Evolutionary conservation across 2,329 filamentous ascomycete species (phyloP), one percentile per base, ranked within the genome.

Genomic region (Fusarium sp.): DNA sequence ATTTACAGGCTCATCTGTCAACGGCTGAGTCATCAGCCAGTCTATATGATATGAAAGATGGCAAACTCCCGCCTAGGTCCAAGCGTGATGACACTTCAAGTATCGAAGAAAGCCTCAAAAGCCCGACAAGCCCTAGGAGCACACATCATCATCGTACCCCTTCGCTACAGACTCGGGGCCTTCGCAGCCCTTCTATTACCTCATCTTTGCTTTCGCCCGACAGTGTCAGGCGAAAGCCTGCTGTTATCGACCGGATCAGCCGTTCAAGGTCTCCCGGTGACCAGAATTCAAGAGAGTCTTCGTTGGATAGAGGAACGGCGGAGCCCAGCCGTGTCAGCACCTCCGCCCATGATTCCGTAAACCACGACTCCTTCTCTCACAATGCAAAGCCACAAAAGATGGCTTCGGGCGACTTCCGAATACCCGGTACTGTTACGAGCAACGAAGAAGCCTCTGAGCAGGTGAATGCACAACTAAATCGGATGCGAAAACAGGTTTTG

Each of bases 401-500:
- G 73, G 78, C 80, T 50, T 83, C 84, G 2, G 82, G 85, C 21
- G 76, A 81, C 55, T 78, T 83, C 70, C 80, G 84, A 49, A 89
- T 89, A 50, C 85, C 87, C 0, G 87, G 87, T 1, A 89, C 87
- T 2, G 86, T 84, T 15, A 80, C 81, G 11, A 85, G 85, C 57
- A 74, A 75, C 34, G 87, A 89, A 71, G 86, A 86, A 4, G 85
- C 84, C 7, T 85, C 86, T 3, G 88, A 88, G 62, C 82, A 84
- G 49, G 88, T 90, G 60, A 90, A 83, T 72, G 85, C 87, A 10
- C 85, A 87, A 56, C 81, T 91, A 8, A 88, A 89, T 50, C 91
- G 92, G 71, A 91, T 97, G 84, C 89, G 92, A 66, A 92, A 93
- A 74, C 94, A 95, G 75, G 91, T 99, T 9, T 82, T 98, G 45